Base-by-base conservation (phyloP, 495 filamentous ascomycete species). In the Lepraria neglecta region DNA sequence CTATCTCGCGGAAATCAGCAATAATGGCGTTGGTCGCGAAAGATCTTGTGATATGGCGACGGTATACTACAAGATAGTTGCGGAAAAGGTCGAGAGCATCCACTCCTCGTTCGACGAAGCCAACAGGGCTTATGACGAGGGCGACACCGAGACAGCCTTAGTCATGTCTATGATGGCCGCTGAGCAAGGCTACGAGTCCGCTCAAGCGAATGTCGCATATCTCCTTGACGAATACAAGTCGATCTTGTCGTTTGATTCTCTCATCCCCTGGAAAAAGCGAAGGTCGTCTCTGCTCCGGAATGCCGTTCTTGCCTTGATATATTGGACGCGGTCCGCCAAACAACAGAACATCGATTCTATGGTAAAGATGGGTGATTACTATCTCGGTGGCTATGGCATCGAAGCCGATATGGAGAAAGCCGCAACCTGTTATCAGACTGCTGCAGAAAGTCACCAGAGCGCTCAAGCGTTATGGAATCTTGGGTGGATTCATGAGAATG, bases 401-500 rank as follows among this genome's bases (percentile, higher is more conserved):
- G 74, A 83, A 47, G 59, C 76, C 3, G 90, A 95, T 67, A 75
- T 83, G 9, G 90, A 96, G 62, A 97, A 96, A 72, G 94, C 94
- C 1, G 92, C 91, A 0, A 83, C 87, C 24, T 97, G 95, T 74
- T 99, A 97, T 65, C 86, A 88, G 57, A 88, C 87, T 10, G 94
- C 94, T 6, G 91, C 92, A 1, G 94, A 98, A 67, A 89, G 84
- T 54, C 83, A 90, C 67, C 89, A 90, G 68, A 94, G 89, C 69
- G 92, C 92, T 30, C 94, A 97, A 75, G 95, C 95, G 14, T 85
- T 96, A 59, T 99, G 90, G 83, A 97, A 99, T 65, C 78, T 99
- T 14, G 94, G 94, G 15, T 99, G 94, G 94, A 97, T 99, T 90
- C 91, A 99, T 72, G 94, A 99, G 74, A 97, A 97, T 69, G 94